These are phyloP conservation scores for Acmispon strigosus DNA, from an alignment of 306 rosid genomes.

Conservation along the genomic window DNA sequence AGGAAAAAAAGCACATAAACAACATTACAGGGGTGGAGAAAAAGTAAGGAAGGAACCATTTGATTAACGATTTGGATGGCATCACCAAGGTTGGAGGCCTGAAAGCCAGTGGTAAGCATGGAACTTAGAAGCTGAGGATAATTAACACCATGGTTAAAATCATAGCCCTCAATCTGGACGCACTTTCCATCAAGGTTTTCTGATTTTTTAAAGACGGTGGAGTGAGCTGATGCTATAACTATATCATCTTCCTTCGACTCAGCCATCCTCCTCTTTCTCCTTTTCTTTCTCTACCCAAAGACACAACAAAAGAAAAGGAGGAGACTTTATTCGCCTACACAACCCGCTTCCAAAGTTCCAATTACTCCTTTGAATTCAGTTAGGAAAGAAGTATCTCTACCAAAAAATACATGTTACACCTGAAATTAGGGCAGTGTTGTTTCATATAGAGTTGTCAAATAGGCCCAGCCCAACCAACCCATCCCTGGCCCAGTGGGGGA, in stretches of 20 bases:
- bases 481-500: no score
- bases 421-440: no score
- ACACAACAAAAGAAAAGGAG: background rate
- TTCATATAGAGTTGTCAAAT: no score
- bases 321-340: background rate
- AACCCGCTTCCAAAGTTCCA: no score
- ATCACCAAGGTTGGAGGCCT: conserved; percentile 83
- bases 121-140: conserved; percentile 58
- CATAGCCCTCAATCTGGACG: conserved; percentile 61
- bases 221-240: conserved; percentile 25
- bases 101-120: conserved; percentile 70
- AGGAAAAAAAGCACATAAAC: background rate
- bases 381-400: no score
- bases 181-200: conserved; percentile 56
- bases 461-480: no score
- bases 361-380: no score
- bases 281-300: background rate
- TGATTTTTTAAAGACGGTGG: conserved; percentile 66
- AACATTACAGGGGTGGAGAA: background rate
- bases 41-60: conserved; percentile 52
- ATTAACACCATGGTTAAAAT: conserved; percentile 67
- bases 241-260: conserved; percentile 31
- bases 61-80: conserved; percentile 67
- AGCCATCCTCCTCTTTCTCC: conserved; percentile 13
- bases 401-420: no score